Evolutionary conservation across 1,139 yeast species (phyloP).

Genomic region (Suhomyces chickasaworum): DNA sequence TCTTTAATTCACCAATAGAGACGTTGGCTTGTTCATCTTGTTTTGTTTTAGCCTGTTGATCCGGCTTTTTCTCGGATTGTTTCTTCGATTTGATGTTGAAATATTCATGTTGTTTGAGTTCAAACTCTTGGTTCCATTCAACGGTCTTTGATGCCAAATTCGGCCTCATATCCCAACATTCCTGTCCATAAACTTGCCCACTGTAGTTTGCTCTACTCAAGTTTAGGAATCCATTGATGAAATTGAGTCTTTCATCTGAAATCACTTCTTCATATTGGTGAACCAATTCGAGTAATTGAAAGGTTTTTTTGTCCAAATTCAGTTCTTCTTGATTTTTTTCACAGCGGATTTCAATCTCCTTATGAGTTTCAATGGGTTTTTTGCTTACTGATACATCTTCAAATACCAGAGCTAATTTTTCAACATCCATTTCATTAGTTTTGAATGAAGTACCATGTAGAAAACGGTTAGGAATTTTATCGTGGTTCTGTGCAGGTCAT

Average conservation of each 20-base stretch:
- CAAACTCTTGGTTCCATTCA: background rate
- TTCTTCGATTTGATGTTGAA: conserved; percentile 1
- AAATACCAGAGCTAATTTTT: conserved; percentile 15
- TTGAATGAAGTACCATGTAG: background rate
- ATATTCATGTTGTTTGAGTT: conserved; percentile 2
- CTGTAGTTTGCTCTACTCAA: conserved; percentile 46
- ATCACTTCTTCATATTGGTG: conserved; percentile 33
- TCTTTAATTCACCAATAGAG: background rate
- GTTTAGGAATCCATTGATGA: conserved; percentile 35
- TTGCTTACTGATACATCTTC: conserved; percentile 19
- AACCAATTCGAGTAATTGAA: conserved; percentile 28
- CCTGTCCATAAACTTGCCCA: conserved; percentile 20
- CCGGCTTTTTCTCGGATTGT: background rate
- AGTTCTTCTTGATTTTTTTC: conserved; percentile 4
- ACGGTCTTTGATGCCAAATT: conserved; percentile 24
- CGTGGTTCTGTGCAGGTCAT: background rate
- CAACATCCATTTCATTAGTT: conserved; percentile 10
- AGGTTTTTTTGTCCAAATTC: conserved; percentile 23
- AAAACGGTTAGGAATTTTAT: too few species aligned
- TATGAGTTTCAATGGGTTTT: conserved; percentile 4
- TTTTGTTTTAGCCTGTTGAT: background rate
- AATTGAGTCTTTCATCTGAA: conserved; percentile 24
- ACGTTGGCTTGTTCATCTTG: conserved; percentile 2
- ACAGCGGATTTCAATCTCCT: conserved; percentile 7
- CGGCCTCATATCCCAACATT: conserved; percentile 36